Conservation (phyloP, 305 asterid species). For the Fraxinus sp. region DNA sequence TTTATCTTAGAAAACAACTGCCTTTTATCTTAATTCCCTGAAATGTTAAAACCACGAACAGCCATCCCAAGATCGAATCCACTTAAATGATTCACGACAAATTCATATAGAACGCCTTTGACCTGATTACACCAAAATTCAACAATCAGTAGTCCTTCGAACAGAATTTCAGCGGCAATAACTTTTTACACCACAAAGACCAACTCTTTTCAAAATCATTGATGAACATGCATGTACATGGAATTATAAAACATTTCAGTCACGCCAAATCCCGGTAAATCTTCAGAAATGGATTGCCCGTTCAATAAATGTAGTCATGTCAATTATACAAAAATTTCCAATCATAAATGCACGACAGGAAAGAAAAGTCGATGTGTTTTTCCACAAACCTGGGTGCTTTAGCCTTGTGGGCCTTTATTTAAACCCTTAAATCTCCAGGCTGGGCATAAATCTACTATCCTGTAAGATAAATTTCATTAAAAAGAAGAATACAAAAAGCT, state of each 20-base stretch:
- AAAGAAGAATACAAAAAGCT: neutral
- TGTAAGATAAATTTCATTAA: constrained; percentile 27
- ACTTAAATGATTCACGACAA: neutral
- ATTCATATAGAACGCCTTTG: neutral
- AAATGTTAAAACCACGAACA: neutral
- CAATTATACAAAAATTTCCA: constrained; percentile 22
- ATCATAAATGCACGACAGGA: constrained; percentile 23
- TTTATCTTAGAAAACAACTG: neutral
- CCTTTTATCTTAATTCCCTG: neutral
- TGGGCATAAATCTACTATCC: constrained; percentile 17
- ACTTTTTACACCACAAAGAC: neutral
- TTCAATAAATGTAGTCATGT: neutral
- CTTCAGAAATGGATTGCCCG: neutral
- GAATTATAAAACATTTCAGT: neutral
- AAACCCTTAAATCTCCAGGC: constrained; percentile 22
- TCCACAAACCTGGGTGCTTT: constrained; percentile 6
- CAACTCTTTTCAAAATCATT: neutral
- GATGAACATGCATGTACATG: neutral
- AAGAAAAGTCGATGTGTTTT: constrained; percentile 24
- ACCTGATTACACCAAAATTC: neutral
- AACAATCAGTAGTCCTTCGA: neutral
- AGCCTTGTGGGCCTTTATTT: constrained; percentile 14
- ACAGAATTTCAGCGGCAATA: neutral
- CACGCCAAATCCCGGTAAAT: constrained; percentile 6
- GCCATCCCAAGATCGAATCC: neutral